These are phyloP conservation scores for Candida sanyaensis DNA, from an alignment of 1,139 yeast genomes.

Conservation along the genomic window DNA sequence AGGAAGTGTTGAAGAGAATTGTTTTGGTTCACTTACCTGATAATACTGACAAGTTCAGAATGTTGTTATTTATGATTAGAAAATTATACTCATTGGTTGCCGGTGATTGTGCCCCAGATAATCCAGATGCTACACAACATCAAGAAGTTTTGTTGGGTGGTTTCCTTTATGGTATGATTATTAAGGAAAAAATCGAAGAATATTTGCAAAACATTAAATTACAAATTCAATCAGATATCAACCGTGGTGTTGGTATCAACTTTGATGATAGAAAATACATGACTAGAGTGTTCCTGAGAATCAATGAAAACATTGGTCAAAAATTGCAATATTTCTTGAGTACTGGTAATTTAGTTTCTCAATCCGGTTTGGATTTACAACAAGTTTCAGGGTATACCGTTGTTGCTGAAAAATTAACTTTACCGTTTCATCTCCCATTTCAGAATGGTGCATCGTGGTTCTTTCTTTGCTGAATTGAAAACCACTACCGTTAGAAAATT, in stretches of 20 bases:
- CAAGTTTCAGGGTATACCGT: conserved; percentile 98
- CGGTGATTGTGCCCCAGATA: conserved; percentile 95
- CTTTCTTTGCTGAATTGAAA: conserved; percentile 96
- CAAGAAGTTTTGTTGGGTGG: conserved; percentile 97
- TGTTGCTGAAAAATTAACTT: conserved; percentile 95
- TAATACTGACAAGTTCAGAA: conserved; percentile 76
- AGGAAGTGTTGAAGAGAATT: conserved; percentile 76
- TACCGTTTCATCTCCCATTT: conserved; percentile 96
- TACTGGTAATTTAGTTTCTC: conserved; percentile 96
- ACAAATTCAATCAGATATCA: conserved; percentile 79
- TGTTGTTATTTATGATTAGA: conserved; percentile 92
- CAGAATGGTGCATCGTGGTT: conserved; percentile 99
- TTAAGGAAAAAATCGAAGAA: conserved; percentile 95
- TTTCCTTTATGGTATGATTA: conserved; percentile 92
- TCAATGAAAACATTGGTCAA: conserved; percentile 92
- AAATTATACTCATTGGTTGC: conserved; percentile 93
- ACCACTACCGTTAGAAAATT: conserved; percentile 96
- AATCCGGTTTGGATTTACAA: conserved; percentile 95
- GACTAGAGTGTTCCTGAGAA: conserved; percentile 72
- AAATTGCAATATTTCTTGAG: conserved; percentile 92
- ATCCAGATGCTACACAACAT: conserved; percentile 99
- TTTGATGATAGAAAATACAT: conserved; percentile 84
- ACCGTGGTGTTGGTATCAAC: conserved; percentile 80
- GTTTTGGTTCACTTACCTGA: conserved; percentile 85
- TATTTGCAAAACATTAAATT: conserved; percentile 71